A percentile compares a stretch with the other conserved stretches of the same genome.
These are phyloP conservation scores for Miscanthus lutarioriparius DNA, from an alignment of 176 grass and related monocot species.

Conservation along the genomic window DNA sequence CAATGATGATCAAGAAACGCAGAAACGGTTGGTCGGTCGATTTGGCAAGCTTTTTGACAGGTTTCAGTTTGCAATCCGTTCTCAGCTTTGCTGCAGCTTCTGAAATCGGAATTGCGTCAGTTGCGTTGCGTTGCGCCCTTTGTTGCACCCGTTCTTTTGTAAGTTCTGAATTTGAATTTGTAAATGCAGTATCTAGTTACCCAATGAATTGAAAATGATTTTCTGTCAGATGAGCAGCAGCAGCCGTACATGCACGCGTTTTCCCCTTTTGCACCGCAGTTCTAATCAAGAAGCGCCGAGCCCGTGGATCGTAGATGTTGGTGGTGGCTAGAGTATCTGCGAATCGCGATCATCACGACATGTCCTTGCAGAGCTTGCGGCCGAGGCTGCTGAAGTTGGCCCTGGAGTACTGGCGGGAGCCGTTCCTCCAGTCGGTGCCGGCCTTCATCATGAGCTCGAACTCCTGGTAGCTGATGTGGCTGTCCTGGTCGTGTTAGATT, in stretches of 20 bases:
- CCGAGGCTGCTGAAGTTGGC: slow-evolving; percentile 67
- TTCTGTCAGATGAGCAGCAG: not conserved
- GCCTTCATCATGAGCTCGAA: slow-evolving; percentile 96
- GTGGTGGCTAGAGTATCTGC: too few species aligned
- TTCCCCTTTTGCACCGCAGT: not conserved
- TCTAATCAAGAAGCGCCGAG: too few species aligned
- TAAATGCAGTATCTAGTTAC: not conserved
- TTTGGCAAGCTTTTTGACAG: not conserved
- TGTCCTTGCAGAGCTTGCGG: slow-evolving; percentile 55
- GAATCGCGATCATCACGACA: not conserved
- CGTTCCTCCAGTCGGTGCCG: slow-evolving; percentile 82
- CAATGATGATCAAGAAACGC: not conserved
- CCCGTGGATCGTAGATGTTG: not conserved
- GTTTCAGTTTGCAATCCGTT: not conserved
- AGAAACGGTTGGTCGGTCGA: not conserved
- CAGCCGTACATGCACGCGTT: not conserved
- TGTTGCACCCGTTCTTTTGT: not conserved
- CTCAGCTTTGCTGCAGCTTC: too few species aligned
- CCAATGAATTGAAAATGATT: not conserved
- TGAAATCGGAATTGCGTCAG: not conserved
- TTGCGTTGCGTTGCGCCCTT: too few species aligned
- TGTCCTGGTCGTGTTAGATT: slow-evolving; percentile 46
- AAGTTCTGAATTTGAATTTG: not conserved
- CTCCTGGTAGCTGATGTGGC: slow-evolving; percentile 81
- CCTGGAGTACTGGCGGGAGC: slow-evolving; percentile 52